A percentile compares a stretch with the other conserved stretches of the same genome.
phyloP scores from a whole-genome alignment of 176 grass and related monocot genomes.

The Oryza glaberrima region DNA sequence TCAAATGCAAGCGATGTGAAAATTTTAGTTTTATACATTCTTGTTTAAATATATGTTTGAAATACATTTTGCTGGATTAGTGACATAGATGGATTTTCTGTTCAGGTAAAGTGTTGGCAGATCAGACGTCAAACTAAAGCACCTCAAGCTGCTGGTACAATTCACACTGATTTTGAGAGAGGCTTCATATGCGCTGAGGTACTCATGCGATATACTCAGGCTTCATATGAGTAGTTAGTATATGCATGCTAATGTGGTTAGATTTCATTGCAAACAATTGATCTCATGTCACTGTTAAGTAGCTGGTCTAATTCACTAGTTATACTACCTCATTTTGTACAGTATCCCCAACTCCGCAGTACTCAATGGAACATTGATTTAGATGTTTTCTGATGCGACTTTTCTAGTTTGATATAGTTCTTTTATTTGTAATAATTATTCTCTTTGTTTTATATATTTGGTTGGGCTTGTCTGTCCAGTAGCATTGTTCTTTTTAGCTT shows the following conservation, averaged over 20 bases:
- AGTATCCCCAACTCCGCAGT: background rate
- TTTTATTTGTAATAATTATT: background rate
- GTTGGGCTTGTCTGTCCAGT: background rate
- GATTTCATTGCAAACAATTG: background rate
- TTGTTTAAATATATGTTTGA: conserved; percentile 24
- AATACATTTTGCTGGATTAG: conserved; percentile 21
- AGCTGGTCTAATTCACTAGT: background rate
- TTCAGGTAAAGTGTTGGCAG: conserved; percentile 99
- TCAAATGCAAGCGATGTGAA: background rate
- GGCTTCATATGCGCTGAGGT: conserved; percentile 99
- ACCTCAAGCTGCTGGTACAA: conserved; percentile 94
- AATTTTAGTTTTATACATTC: background rate
- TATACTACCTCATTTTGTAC: background rate
- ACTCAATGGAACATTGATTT: background rate
- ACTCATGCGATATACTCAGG: conserved; percentile 38
- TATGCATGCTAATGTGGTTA: background rate
- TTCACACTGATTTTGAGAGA: conserved; percentile 98
- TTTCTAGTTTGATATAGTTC: conserved; percentile 5
- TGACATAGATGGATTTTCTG: conserved; percentile 22
- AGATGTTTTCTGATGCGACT: background rate
- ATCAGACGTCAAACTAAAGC: conserved; percentile 91
- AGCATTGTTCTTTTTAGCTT: background rate
- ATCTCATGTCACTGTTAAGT: background rate
- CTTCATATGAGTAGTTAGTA: conserved; percentile 70
- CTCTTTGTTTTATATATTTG: background rate